Percentiles rank a stretch among this genome's conserved stretches.
Conservation (phyloP, 2,329 filamentous ascomycete species). For the Botrytis tulipae region DNA sequence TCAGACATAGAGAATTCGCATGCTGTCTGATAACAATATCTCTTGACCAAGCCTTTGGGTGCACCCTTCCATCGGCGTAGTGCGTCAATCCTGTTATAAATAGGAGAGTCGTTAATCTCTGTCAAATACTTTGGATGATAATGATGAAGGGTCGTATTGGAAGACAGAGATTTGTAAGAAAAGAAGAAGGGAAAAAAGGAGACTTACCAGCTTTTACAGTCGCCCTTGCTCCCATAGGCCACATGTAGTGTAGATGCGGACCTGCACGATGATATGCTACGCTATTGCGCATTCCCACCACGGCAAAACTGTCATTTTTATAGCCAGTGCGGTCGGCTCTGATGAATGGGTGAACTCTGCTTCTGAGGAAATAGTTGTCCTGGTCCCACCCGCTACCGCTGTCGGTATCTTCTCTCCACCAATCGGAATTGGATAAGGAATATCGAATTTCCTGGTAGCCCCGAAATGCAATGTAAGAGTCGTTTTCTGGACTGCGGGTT, state of each 20-base stretch:
- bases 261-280: neutral
- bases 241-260: neutral
- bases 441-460: neutral
- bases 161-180: too few relatives aligned
- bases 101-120: neutral
- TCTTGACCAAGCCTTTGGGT: neutral
- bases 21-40: neutral
- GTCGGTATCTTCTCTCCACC: neutral
- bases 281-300: neutral
- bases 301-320: neutral
- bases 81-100: neutral
- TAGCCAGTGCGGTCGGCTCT: neutral
- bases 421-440: neutral
- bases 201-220: neutral
- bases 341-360: constrained; percentile 4
- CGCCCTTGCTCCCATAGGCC: neutral
- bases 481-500: neutral
- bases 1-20: neutral
- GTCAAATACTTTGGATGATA: neutral
- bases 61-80: neutral
- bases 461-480: neutral
- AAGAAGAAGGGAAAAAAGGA: neutral
- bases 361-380: constrained; percentile 13
- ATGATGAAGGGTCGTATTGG: too few relatives aligned
- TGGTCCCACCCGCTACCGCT: neutral